phyloP scores from a whole-genome alignment of 768 basidiomycete species.

The Lentinula lateritia region DNA sequence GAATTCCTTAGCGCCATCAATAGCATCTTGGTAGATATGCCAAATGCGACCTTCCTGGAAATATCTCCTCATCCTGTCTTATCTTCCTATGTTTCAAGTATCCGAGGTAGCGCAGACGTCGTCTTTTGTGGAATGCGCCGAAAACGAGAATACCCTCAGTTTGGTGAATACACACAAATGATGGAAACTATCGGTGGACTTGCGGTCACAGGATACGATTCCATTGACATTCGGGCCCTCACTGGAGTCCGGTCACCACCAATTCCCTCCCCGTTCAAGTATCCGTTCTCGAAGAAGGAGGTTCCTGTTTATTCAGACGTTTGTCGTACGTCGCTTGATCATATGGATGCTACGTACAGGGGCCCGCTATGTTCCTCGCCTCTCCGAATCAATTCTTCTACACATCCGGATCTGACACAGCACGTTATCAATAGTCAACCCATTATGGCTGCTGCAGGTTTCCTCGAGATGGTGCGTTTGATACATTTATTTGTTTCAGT shows the following conservation, averaged over 20 bases:
- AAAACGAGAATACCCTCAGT: conserved; percentile 5
- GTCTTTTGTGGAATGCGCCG: conserved; percentile 17
- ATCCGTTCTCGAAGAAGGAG: conserved; percentile 19
- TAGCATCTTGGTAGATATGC: conserved; percentile 11
- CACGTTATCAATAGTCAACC: conserved; percentile 32
- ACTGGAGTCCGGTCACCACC: conserved; percentile 9
- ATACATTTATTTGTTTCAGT: background rate
- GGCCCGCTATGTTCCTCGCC: background rate
- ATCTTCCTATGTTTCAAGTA: conserved; percentile 15
- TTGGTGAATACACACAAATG: conserved; percentile 14
- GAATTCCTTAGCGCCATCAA: conserved; percentile 18
- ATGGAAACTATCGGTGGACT: conserved; percentile 17
- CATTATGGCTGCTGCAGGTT: conserved; percentile 35
- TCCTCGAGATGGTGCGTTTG: conserved; percentile 18
- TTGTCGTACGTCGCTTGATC: background rate
- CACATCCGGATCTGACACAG: conserved; percentile 28
- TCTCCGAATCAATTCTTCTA: conserved; percentile 19
- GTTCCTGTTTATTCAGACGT: conserved; percentile 13
- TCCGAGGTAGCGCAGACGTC: conserved; percentile 8
- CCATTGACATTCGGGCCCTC: conserved; percentile 19
- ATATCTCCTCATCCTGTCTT: conserved; percentile 24
- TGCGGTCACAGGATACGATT: conserved; percentile 13
- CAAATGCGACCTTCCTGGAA: conserved; percentile 17
- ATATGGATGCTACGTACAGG: background rate
- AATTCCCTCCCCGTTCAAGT: conserved; percentile 5